phyloP scores from a whole-genome alignment of 306 rosid genomes.

The Corylus avellana region DNA sequence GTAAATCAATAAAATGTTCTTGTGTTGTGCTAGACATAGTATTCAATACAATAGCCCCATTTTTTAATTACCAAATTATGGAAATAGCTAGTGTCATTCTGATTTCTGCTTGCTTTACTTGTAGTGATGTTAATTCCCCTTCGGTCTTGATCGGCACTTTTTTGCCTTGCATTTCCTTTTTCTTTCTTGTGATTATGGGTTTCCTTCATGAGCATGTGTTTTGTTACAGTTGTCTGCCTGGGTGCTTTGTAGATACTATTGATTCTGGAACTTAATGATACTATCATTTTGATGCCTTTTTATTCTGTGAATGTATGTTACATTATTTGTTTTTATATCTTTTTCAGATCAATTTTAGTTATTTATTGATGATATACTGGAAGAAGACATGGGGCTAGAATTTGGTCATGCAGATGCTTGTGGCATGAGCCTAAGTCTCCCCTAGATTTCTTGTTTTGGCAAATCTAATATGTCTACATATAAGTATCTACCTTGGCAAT shows the following conservation, averaged over 20 bases:
- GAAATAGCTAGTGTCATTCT: neutral
- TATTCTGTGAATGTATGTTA: too few relatives aligned
- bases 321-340: too few relatives aligned
- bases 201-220: neutral
- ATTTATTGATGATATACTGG: neutral
- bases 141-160: neutral
- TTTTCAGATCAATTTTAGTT: neutral
- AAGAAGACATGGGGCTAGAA: neutral
- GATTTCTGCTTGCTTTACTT: constrained; percentile 2
- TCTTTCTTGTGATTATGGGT: neutral
- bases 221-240: neutral
- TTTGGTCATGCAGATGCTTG: neutral
- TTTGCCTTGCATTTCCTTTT: neutral
- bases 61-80: neutral
- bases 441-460: neutral
- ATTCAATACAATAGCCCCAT: neutral
- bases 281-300: neutral
- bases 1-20: constrained; percentile 33
- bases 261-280: neutral
- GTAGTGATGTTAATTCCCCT: neutral
- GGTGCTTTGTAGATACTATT: neutral
- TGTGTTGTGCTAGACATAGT: neutral
- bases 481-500: neutral
- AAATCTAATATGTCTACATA: neutral
- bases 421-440: neutral